These are phyloP conservation scores for Thielaviopsis cerberus DNA, from an alignment of 2,329 filamentous ascomycete genomes.

Conservation along the genomic window DNA sequence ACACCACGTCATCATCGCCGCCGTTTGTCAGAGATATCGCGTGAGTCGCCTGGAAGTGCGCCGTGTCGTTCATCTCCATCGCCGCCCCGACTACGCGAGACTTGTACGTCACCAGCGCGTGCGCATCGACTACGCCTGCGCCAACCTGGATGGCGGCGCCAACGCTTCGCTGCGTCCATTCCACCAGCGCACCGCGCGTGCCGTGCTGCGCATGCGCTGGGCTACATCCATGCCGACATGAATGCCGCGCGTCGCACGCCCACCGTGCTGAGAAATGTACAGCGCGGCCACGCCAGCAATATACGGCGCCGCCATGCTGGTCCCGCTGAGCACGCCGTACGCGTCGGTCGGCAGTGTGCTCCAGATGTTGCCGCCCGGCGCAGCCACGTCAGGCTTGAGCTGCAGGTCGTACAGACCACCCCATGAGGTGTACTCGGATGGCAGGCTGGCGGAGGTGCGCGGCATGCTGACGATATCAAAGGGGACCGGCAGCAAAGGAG, in stretches of 20 bases:
- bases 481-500: constrained; percentile 19
- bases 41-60: constrained; percentile 21
- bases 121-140: constrained; percentile 28
- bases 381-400: constrained; percentile 31
- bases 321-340: constrained; percentile 33
- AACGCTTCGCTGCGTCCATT: constrained; percentile 16
- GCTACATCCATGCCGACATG: constrained; percentile 6
- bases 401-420: constrained; percentile 32
- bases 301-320: constrained; percentile 37
- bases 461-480: constrained; percentile 16
- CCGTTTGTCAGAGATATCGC: constrained; percentile 26
- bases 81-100: constrained; percentile 24
- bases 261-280: constrained; percentile 25
- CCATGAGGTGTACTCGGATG: constrained; percentile 31
- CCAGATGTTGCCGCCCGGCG: constrained; percentile 31
- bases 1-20: constrained; percentile 22
- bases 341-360: constrained; percentile 27
- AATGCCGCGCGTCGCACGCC: constrained; percentile 21
- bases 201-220: constrained; percentile 7
- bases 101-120: constrained; percentile 24
- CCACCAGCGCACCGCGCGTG: constrained; percentile 2
- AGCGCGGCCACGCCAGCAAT: constrained; percentile 32
- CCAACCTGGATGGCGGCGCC: constrained; percentile 21
- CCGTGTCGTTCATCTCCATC: constrained; percentile 31
- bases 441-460: constrained; percentile 21